Conservation (phyloP, 2,329 filamentous ascomycete species). For the Acrocalymma vagum region DNA sequence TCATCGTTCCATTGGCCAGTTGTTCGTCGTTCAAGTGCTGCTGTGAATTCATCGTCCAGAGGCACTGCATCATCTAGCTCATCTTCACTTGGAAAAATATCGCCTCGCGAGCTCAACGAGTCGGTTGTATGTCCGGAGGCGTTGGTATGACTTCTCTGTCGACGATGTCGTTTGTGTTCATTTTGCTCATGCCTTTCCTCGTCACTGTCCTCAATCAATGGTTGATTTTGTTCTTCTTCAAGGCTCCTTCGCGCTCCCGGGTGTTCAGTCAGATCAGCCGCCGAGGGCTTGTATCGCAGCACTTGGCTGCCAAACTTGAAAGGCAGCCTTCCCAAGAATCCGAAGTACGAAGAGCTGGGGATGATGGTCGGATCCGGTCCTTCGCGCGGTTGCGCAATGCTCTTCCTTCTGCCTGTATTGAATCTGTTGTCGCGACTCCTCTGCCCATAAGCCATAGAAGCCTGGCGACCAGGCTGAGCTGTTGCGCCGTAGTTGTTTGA, state of each 20-base stretch:
- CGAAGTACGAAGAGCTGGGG: conserved; percentile 83
- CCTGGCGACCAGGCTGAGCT: conserved; percentile 72
- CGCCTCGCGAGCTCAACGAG: conserved; percentile 85
- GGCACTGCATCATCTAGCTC: conserved; percentile 89
- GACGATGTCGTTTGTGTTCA: conserved; percentile 48
- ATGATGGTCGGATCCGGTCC: conserved; percentile 84
- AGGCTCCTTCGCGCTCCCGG: conserved; percentile 63
- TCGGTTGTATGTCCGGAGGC: conserved; percentile 84
- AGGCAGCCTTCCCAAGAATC: conserved; percentile 83
- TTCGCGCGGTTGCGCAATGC: conserved; percentile 58
- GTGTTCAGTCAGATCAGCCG: conserved; percentile 88
- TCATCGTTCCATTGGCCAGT: conserved; percentile 69
- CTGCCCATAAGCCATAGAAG: conserved; percentile 90
- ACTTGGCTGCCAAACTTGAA: conserved; percentile 83
- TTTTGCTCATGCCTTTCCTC: conserved; percentile 42
- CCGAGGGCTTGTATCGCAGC: conserved; percentile 87
- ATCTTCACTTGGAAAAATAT: conserved; percentile 90
- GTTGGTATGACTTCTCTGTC: conserved; percentile 79
- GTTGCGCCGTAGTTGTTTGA: conserved; percentile 64
- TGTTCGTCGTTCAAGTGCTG: conserved; percentile 78
- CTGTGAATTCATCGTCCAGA: conserved; percentile 89
- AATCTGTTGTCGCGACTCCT: conserved; percentile 56
- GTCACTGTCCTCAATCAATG: conserved; percentile 72
- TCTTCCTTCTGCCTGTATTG: conserved; percentile 60
- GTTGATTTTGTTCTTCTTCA: conserved; percentile 76